Evolutionary conservation across 208 protist species (phyloP), one percentile per base, ranked within the genome.

Genomic region (Trypanosoma lewisi): DNA sequence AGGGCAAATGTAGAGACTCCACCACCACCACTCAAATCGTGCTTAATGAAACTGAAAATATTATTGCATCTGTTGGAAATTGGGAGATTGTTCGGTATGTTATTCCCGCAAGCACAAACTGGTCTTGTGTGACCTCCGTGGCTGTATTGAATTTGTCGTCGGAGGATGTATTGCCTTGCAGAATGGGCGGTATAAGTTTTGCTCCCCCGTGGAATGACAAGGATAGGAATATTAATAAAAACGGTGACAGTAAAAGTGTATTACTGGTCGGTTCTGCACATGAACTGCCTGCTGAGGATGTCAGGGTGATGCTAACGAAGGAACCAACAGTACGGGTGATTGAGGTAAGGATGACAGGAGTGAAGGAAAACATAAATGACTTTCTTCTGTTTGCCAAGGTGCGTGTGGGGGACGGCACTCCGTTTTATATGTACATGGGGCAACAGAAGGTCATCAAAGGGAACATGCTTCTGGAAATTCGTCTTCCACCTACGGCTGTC

Each of bases 141-240:
- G 19, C 69, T 2, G 34, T 80, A 5, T 28, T 58, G 17, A 80
- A 80, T 34, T 45, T 34, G 0, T 75, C 66, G 34, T 11, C 27
- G 31, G 49, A 51, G 34, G 34, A 63, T 12, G 59, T 73, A 23
- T 30, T 85, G 21, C 23, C 8, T 11, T 77, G 79, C 56, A 70
- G 63, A 34, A 28, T 89, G 6, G 82, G 82, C 23, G 82, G 67
- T 12, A 25, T 89, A 14, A 72, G 60, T 11, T 17, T 80, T 21
- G 28, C 54, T 45, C 2, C 28, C 16, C 50, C 44, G 16, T 33
- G 3, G 64, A 19, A 56, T 28, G 42, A 63, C 31, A 27, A 63
- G 57, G 12, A 41, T 12, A 14, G 19, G 0, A 8, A 12, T 56
- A 21, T 49, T 58, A 39, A 21, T 25, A n/a, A 12, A 31, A 34